Evolutionary conservation across 2,329 filamentous ascomycete genomes (phyloP), one percentile per base, ranked within the genome.

Genomic region (Trichoderma sp.): DNA sequence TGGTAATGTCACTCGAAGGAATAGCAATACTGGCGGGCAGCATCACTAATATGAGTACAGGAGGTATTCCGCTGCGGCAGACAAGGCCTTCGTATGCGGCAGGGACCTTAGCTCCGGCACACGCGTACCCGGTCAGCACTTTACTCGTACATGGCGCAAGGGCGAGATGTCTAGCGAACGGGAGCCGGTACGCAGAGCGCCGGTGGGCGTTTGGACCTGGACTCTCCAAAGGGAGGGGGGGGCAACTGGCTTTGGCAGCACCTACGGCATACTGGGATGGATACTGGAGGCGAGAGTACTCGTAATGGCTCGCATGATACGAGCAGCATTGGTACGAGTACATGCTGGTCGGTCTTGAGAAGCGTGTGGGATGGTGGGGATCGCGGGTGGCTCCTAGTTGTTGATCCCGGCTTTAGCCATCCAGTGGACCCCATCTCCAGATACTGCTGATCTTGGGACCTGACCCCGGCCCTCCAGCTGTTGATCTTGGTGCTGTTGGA

Each of bases 401-500:
- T 26, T 68, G 58, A 62, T 53, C 55, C 57, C 55, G 66, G 67
- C 57, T 53, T 28, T 32, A 53, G n/a, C 67, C 67, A 62, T 62
- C 67, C 20, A 34, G 57, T 69, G 67, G 67, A 50, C 11, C 66
- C 67, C 66, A 68, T 68, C 66, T 68, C 36, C 36, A 68, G 55
- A 68, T 68, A 43, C 26, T n/a, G 20, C 64, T 55, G 20, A 59
- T 59, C 57, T 11, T 34, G 30, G 17, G 28, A 3, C 28, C 17
- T 34, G 55, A 12, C 55, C 55, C 28, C 4, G 28, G 55, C 55
- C 8, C 26, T 32, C 57, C 28, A 59, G 32, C 28, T 30, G 28
- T 13, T 57, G 32, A 11, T 68, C n/a, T 36, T 68, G 39, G 17
- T 61, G 63, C 15, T 66, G 63, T 32, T 34, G 15, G 47, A 36